Percentiles rank a stretch among this genome's conserved stretches.
These are phyloP conservation scores for Vaccinium darrowii DNA, from an alignment of 148 eudicot species.

Conservation along the genomic window DNA sequence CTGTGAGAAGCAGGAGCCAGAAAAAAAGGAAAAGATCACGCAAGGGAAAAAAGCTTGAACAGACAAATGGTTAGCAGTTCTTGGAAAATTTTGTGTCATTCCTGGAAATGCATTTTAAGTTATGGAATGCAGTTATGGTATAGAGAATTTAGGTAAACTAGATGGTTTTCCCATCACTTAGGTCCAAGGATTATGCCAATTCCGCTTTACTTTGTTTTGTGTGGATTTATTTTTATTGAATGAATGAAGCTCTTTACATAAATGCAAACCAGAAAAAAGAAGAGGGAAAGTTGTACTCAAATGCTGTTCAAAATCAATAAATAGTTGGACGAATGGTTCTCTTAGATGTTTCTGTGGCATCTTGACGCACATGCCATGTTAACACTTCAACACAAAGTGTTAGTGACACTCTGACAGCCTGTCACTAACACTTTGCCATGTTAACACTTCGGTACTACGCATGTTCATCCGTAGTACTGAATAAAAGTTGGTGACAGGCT, in stretches of 20 bases:
- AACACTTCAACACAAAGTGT: neutral
- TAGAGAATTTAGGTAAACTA: neutral
- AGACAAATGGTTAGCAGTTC: conserved; percentile 18
- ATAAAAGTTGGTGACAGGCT: neutral
- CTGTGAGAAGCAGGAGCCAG: conserved; percentile 33
- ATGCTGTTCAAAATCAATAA: neutral
- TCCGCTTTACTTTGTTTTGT: neutral
- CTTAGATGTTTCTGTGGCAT: neutral
- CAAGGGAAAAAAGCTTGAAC: conserved; percentile 31
- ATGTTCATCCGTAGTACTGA: too few species aligned
- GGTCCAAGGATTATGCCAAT: neutral
- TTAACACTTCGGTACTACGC: too few species aligned
- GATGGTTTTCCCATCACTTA: neutral
- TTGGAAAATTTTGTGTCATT: neutral
- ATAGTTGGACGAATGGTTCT: neutral
- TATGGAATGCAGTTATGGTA: neutral
- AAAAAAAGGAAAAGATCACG: conserved; percentile 68
- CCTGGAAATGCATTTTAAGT: neutral
- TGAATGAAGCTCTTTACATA: neutral
- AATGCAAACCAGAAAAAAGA: neutral
- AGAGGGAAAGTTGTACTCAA: neutral
- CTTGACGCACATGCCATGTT: neutral
- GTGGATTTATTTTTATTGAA: neutral
- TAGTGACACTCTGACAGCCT: neutral
- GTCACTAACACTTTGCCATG: too few species aligned